Conservation (phyloP, 1,284 basidiomycete species). For the Ceratobasidium sp. region DNA sequence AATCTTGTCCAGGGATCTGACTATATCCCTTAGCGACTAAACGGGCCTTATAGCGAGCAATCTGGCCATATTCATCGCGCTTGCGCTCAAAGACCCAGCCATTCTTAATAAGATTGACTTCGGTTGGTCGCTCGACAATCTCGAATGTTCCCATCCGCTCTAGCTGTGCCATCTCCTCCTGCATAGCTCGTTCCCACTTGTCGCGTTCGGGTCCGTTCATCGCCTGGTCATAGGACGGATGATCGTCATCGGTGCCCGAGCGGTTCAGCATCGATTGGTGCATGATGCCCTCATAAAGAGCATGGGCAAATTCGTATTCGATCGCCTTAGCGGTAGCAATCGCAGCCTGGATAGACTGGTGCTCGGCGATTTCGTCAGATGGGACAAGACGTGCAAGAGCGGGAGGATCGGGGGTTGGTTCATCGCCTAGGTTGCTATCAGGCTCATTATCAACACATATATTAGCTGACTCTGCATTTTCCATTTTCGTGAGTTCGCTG, state of each 20-base stretch:
- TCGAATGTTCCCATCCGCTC: not conserved
- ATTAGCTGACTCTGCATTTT: not conserved
- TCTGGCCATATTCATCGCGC: slow-evolving; percentile 46
- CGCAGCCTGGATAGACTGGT: not conserved
- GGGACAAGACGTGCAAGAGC: not conserved
- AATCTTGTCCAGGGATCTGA: slow-evolving; percentile 49
- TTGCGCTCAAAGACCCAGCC: slow-evolving; percentile 49
- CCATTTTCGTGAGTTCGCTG: not conserved
- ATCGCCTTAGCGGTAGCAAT: not conserved
- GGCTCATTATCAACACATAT: not conserved
- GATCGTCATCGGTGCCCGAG: not conserved
- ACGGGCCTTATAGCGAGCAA: slow-evolving; percentile 49
- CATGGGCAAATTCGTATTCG: not conserved
- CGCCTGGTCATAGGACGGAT: not conserved
- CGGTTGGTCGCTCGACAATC: not conserved
- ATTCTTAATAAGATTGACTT: slow-evolving; percentile 2
- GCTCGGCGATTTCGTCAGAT: not conserved
- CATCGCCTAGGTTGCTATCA: not conserved
- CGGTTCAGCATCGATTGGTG: not conserved
- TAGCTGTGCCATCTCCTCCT: not conserved
- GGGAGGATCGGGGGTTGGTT: not conserved
- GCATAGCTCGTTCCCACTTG: not conserved
- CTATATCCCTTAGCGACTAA: slow-evolving; percentile 53
- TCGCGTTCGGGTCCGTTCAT: not conserved
- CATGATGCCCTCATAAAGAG: not conserved